Conservation (phyloP, 345 rosid genomes). For the Crucihimalaya himalaica region DNA sequence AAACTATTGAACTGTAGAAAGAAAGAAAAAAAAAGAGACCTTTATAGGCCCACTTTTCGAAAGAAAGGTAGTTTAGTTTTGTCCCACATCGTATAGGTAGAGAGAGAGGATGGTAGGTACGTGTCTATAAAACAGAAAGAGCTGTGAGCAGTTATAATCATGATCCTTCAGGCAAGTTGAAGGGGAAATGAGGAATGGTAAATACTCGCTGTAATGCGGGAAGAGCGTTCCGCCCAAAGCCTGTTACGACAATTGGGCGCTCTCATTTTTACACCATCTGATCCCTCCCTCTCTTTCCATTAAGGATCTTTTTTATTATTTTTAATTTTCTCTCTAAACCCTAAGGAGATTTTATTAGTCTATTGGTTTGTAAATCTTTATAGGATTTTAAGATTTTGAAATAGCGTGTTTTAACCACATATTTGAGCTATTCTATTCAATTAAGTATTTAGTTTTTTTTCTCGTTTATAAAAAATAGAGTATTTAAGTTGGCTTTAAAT, state of each 20-base stretch:
- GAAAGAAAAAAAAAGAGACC: neutral
- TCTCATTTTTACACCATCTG: constrained; percentile 7
- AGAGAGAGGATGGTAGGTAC: neutral
- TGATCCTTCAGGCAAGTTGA: constrained; percentile 35
- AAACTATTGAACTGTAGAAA: neutral
- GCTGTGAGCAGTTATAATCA: fast-evolving
- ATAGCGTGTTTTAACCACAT: too few species aligned
- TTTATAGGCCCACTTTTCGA: neutral
- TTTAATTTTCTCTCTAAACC: neutral
- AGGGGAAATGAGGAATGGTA: constrained; percentile 31
- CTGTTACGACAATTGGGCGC: constrained; percentile 28
- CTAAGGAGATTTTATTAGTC: too few species aligned
- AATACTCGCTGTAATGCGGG: constrained; percentile 10
- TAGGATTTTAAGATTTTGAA: too few species aligned
- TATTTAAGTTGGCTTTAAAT: too few species aligned
- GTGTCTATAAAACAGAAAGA: neutral
- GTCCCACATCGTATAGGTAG: constrained; percentile 18
- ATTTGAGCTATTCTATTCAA: too few species aligned
- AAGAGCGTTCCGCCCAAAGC: constrained; percentile 31
- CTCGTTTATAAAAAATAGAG: too few species aligned
- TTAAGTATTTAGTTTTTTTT: too few species aligned
- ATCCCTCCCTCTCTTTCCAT: constrained; percentile 10
- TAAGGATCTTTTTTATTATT: neutral
- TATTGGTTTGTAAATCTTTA: too few species aligned
- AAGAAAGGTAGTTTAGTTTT: neutral